Evolutionary conservation across 2,329 filamentous ascomycete species (phyloP).

Genomic region (Ophiobolus disseminans): DNA sequence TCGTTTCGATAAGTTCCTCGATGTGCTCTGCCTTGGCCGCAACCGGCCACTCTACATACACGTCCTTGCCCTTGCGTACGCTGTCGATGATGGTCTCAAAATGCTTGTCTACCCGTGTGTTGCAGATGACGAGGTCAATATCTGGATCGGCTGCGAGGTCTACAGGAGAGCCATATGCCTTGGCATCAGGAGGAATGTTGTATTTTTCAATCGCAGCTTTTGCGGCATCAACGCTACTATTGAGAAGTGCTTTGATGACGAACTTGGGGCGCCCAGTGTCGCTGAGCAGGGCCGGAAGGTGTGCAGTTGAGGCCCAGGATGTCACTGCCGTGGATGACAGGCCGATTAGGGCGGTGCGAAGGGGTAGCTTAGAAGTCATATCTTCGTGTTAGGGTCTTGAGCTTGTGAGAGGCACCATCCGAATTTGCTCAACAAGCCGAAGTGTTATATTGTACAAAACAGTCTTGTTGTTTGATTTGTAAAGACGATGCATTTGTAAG

Average conservation of each 20-base stretch:
- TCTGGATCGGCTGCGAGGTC: constrained; percentile 52
- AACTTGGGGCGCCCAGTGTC: constrained; percentile 42
- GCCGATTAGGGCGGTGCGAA: constrained; percentile 64
- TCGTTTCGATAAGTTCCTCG: constrained; percentile 50
- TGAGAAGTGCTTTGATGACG: constrained; percentile 56
- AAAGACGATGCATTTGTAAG: too few relatives aligned
- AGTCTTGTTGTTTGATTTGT: too few relatives aligned
- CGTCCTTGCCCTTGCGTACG: constrained; percentile 60
- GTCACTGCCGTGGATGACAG: constrained; percentile 61
- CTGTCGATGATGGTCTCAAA: constrained; percentile 55
- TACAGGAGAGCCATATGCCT: constrained; percentile 54
- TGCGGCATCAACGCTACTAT: constrained; percentile 53
- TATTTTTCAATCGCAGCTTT: constrained; percentile 51
- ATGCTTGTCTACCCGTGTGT: constrained; percentile 63
- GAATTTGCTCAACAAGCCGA: too few relatives aligned
- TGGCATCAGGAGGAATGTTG: constrained; percentile 46
- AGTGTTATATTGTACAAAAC: too few relatives aligned
- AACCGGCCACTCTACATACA: constrained; percentile 61
- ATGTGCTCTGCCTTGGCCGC: constrained; percentile 49
- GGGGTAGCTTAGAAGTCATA: constrained; percentile 41
- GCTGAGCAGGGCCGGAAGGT: constrained; percentile 65
- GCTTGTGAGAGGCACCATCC: too few relatives aligned
- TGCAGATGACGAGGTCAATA: constrained; percentile 56
- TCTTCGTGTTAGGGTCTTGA: too few relatives aligned
- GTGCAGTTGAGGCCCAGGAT: constrained; percentile 63